Conservation (phyloP, 768 basidiomycete genomes). For the Pleurotus cornucopiae region DNA sequence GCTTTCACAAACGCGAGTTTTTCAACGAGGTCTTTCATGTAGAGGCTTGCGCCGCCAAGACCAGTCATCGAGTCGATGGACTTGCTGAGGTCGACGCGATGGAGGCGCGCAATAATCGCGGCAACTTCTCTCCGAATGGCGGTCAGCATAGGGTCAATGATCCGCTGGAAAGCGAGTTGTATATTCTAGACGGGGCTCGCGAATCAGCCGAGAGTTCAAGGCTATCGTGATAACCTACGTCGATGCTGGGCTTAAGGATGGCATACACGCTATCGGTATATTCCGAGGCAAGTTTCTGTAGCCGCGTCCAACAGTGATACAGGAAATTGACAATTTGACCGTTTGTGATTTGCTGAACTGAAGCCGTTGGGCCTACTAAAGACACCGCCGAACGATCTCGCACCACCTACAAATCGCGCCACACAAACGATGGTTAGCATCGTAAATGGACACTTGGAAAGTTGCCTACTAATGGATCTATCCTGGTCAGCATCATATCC, state of each 20-base stretch:
- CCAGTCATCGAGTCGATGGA: conserved; percentile 60
- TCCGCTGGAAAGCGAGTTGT: conserved; percentile 43
- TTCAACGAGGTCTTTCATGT: conserved; percentile 90
- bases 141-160: conserved; percentile 58
- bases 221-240: conserved; percentile 37
- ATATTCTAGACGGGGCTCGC: conserved; percentile 37
- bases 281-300: conserved; percentile 64
- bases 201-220: background rate
- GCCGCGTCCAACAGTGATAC: conserved; percentile 69
- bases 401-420: conserved; percentile 41
- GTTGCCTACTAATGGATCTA: conserved; percentile 64
- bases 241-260: conserved; percentile 50
- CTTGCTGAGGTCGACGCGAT: conserved; percentile 79
- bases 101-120: conserved; percentile 76
- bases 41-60: conserved; percentile 68
- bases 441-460: background rate
- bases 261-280: conserved; percentile 56
- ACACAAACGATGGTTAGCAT: background rate
- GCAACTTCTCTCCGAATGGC: conserved; percentile 79
- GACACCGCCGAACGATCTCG: conserved; percentile 77
- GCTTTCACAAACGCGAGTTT: conserved; percentile 79
- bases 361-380: conserved; percentile 72
- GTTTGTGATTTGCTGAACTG: conserved; percentile 75
- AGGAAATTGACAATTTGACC: conserved; percentile 74
- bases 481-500: conserved; percentile 59